Evolutionary conservation across 768 basidiomycete genomes (phyloP).

Genomic region (Termitomyces sp.): DNA sequence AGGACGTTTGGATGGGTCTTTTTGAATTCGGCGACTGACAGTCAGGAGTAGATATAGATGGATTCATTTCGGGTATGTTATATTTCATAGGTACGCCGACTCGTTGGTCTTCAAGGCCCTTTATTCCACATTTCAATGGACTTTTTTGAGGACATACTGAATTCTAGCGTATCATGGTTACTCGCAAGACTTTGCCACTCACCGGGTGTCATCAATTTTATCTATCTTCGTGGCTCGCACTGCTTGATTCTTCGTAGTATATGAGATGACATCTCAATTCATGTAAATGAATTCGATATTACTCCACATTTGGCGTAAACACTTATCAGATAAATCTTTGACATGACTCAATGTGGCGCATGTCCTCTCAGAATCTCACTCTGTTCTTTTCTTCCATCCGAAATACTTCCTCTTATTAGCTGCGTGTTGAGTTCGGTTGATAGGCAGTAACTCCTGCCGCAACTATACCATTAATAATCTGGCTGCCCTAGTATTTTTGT

Average conservation of each 20-base stretch:
- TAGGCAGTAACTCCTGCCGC: neutral
- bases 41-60: conserved; percentile 4
- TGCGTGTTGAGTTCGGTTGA: neutral
- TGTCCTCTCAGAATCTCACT: neutral
- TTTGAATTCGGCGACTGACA: conserved; percentile 23
- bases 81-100: neutral
- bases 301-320: neutral
- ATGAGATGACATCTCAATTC: neutral
- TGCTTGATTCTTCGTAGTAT: too few relatives aligned
- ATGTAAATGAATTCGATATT: neutral
- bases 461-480: neutral
- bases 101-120: neutral
- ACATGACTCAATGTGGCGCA: neutral
- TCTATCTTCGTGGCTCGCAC: neutral
- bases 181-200: neutral
- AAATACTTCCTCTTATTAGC: neutral
- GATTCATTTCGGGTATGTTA: neutral
- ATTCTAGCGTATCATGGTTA: neutral
- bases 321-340: neutral
- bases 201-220: neutral
- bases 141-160: neutral
- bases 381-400: neutral
- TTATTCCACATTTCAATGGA: too few relatives aligned
- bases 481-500: neutral
- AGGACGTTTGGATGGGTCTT: conserved; percentile 65